These are phyloP conservation scores for Colletotrichum godetiae DNA, from an alignment of 2,329 filamentous ascomycete genomes.

Conservation along the genomic window DNA sequence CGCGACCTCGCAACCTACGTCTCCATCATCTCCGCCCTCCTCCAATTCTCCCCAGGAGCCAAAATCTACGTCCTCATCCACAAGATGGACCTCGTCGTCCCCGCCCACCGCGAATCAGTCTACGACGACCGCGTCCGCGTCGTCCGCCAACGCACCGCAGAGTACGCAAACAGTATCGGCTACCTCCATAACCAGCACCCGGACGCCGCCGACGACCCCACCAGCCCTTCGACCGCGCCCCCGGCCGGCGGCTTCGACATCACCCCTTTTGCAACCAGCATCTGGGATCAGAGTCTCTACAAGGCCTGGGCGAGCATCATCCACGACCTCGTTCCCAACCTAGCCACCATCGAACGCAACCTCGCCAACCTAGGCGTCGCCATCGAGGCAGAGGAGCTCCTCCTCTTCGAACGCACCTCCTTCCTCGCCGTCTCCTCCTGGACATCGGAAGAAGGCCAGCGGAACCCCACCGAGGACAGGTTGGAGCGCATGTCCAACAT, in stretches of 20 bases:
- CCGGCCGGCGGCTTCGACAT: slow-evolving; percentile 68
- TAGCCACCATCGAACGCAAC: slow-evolving; percentile 87
- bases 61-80: slow-evolving; percentile 96
- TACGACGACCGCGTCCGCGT: slow-evolving; percentile 86
- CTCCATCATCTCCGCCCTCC: slow-evolving; percentile 87
- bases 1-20: slow-evolving; percentile 93
- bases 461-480: slow-evolving; percentile 91
- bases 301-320: slow-evolving; percentile 99
- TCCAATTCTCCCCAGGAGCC: slow-evolving; percentile 83
- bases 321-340: slow-evolving; percentile 96
- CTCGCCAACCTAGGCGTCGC: slow-evolving; percentile 84
- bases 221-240: slow-evolving; percentile 37
- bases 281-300: slow-evolving; percentile 98
- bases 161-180: slow-evolving; percentile 58
- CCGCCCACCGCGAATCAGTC: slow-evolving; percentile 79
- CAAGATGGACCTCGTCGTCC: slow-evolving; percentile 97
- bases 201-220: slow-evolving; percentile 22
- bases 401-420: slow-evolving; percentile 94
- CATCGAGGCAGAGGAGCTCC: slow-evolving; percentile 92
- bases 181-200: slow-evolving; percentile 34
- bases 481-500: slow-evolving; percentile 97
- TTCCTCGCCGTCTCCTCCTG: slow-evolving; percentile 97
- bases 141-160: slow-evolving; percentile 78
- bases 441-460: slow-evolving; percentile 77
- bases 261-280: slow-evolving; percentile 92